A percentile compares a stretch with the other conserved stretches of the same genome.
Evolutionary conservation across 2,329 filamentous ascomycete species (phyloP).

Genomic region (Mycogone perniciosa): DNA sequence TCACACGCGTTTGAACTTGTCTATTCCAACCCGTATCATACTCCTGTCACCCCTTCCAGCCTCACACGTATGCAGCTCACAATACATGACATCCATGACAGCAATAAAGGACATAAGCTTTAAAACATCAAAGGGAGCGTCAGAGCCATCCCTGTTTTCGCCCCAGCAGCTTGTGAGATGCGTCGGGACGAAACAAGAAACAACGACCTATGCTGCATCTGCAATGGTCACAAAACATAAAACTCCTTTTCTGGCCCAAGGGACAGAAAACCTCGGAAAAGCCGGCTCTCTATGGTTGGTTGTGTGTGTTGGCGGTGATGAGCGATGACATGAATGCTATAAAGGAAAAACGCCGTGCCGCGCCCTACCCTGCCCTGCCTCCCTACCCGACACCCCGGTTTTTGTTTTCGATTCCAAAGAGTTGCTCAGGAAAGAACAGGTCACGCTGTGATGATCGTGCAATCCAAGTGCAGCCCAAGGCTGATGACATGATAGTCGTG

Average conservation of each 20-base stretch:
- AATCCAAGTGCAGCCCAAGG: constrained; percentile 1
- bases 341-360: constrained; percentile 3
- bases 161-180: no score
- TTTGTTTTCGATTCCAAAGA: constrained; percentile 2
- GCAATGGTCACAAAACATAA: not conserved
- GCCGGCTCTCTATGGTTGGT: not conserved
- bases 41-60: not conserved
- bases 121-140: not conserved
- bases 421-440: not conserved
- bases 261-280: not conserved
- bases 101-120: no score
- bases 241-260: not conserved
- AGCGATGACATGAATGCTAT: constrained; percentile 4
- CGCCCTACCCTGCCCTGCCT: constrained; percentile 5
- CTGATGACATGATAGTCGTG: constrained; percentile 14
- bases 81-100: not conserved
- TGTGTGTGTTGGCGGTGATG: not conserved
- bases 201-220: no score
- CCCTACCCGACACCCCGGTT: constrained; percentile 8
- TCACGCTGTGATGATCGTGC: not conserved
- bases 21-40: constrained; percentile 8
- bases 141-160: not conserved
- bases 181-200: no score
- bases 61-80: not conserved
- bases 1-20: constrained; percentile 5